Percentiles rank a stretch among this genome's conserved stretches.
Conservation (phyloP, 306 rosid genomes). For the Cucumis sativus region DNA sequence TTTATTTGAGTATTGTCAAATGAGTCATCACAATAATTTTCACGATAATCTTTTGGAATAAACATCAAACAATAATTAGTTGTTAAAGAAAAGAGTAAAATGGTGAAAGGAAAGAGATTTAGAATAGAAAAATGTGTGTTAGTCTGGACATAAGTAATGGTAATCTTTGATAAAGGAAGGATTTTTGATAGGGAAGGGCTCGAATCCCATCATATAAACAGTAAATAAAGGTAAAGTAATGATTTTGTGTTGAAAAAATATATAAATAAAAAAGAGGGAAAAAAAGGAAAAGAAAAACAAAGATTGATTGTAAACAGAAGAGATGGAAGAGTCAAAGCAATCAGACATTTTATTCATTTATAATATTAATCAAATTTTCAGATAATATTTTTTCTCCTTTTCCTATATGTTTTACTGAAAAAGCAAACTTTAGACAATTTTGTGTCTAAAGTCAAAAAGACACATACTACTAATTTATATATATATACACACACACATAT, state of each 20-base stretch:
- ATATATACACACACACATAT: not conserved
- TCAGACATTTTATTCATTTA: not conserved
- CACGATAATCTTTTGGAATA: too few species aligned
- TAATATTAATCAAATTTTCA: not conserved
- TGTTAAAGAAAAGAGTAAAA: not conserved
- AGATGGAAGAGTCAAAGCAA: not conserved
- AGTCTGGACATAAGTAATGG: not conserved
- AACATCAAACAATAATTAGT: not conserved
- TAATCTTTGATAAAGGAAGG: not conserved
- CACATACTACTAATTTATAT: not conserved
- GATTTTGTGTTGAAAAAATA: not conserved
- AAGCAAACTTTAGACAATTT: constrained; percentile 1
- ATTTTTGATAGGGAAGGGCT: not conserved
- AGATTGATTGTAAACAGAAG: not conserved
- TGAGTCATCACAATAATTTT: too few species aligned
- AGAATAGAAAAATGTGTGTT: not conserved
- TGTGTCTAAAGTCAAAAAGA: constrained; percentile 8
- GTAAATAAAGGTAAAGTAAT: not conserved
- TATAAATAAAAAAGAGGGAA: not conserved
- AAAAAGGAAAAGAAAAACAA: not conserved
- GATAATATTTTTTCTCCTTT: not conserved
- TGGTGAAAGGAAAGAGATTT: not conserved
- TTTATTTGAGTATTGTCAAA: too few species aligned
- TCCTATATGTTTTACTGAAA: not conserved
- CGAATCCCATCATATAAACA: not conserved